phyloP scores from a whole-genome alignment of 202 grass and related monocot species.

The Panicum virgatum region DNA sequence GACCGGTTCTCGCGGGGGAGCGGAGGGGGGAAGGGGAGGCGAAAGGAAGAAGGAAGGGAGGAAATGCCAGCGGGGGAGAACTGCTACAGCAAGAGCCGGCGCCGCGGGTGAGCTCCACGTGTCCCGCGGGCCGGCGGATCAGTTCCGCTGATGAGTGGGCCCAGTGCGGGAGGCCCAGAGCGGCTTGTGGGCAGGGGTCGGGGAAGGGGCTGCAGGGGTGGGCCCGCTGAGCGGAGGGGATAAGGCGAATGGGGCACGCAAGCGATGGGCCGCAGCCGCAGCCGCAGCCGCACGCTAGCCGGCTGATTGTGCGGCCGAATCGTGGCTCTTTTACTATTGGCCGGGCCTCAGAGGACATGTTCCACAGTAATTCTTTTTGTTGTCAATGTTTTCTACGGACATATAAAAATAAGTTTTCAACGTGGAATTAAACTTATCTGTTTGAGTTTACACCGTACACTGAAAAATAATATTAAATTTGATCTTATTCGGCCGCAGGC shows the following conservation, averaged over 20 bases:
- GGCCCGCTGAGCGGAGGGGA: background rate
- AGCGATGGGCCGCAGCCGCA: slow-evolving; percentile 7
- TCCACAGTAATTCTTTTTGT: background rate
- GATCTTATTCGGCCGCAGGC: background rate
- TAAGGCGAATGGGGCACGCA: slow-evolving; percentile 21
- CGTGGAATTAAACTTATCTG: background rate
- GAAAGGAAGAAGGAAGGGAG: background rate
- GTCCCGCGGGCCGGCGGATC: background rate
- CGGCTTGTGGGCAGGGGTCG: background rate
- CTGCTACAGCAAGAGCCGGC: slow-evolving; percentile 2
- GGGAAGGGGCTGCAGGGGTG: background rate
- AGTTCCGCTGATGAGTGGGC: background rate
- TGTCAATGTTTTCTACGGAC: background rate
- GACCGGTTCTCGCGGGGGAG: slow-evolving; percentile 10
- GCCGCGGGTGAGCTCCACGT: slow-evolving; percentile 37
- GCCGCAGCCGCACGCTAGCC: background rate
- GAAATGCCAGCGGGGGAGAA: background rate
- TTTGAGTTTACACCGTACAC: background rate
- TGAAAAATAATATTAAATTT: background rate
- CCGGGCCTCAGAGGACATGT: background rate
- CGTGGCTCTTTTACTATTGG: slow-evolving; percentile 5
- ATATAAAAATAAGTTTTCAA: background rate
- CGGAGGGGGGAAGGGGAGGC: background rate
- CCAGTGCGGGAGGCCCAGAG: background rate
- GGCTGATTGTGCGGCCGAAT: slow-evolving; percentile 14